Percentiles rank a stretch among this genome's conserved stretches.
phyloP scores from a whole-genome alignment of 768 basidiomycete species.

The Agaricus bisporus region DNA sequence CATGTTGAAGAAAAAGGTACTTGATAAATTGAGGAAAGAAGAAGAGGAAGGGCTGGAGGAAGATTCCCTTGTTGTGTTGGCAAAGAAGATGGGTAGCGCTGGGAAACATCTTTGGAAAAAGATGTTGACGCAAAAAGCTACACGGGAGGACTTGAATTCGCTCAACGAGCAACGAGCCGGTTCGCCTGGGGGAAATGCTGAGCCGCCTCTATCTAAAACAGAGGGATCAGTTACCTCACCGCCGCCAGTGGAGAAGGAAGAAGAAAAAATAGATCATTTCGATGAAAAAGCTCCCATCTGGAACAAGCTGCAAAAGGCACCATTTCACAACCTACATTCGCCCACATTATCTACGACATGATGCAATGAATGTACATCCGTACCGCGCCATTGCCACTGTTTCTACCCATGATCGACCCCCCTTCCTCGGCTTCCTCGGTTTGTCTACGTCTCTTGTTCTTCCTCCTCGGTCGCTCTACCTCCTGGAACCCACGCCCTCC shows the following conservation, averaged over 20 bases:
- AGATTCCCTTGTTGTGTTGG: constrained; percentile 43
- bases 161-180: constrained; percentile 6
- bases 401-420: too few species aligned
- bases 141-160: constrained; percentile 14
- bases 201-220: neutral
- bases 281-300: neutral
- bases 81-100: constrained; percentile 45
- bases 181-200: constrained; percentile 5
- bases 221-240: neutral
- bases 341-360: too few species aligned
- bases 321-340: too few species aligned
- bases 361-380: too few species aligned
- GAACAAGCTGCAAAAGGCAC: too few species aligned
- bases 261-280: neutral
- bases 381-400: too few species aligned
- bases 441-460: too few species aligned
- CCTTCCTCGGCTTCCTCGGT: too few species aligned
- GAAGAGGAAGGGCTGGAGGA: constrained; percentile 11
- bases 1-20: neutral
- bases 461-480: too few species aligned
- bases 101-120: constrained; percentile 47
- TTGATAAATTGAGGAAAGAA: neutral
- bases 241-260: neutral
- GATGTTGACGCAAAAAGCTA: constrained; percentile 20
- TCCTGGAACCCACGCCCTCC: too few species aligned